A percentile compares a stretch with the other conserved stretches of the same genome.
These are phyloP conservation scores for Vigna unguiculata DNA, from an alignment of 306 rosid genomes.

Conservation along the genomic window DNA sequence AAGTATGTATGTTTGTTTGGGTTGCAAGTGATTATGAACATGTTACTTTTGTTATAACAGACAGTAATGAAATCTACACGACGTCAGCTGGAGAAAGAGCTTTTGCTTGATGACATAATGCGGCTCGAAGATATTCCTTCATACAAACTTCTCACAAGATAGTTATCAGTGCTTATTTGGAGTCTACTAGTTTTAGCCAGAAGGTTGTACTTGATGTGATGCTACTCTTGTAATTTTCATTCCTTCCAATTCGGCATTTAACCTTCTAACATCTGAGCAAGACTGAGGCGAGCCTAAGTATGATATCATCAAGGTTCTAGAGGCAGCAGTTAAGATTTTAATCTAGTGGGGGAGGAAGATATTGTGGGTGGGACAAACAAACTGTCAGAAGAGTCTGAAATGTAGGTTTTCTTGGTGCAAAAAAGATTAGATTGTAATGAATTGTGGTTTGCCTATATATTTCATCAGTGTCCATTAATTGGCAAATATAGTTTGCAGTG, in stretches of 20 bases:
- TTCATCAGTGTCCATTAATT: conserved; percentile 44
- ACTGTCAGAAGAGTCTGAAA: conserved; percentile 45
- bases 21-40: conserved; percentile 31
- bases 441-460: conserved; percentile 53
- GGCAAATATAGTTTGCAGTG: conserved; percentile 48
- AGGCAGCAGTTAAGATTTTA: conserved; percentile 39
- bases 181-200: conserved; percentile 43
- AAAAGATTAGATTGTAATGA: conserved; percentile 45
- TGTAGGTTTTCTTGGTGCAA: conserved; percentile 48
- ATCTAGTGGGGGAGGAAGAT: conserved; percentile 41
- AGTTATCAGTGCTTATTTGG: conserved; percentile 47
- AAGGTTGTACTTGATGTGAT: conserved; percentile 63
- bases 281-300: conserved; percentile 39
- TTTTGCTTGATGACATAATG: conserved; percentile 72
- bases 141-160: conserved; percentile 76
- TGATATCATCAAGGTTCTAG: conserved; percentile 52
- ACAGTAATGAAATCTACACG: conserved; percentile 96
- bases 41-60: conserved; percentile 54
- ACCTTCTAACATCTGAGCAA: conserved; percentile 49
- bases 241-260: conserved; percentile 49
- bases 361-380: conserved; percentile 12
- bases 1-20: conserved; percentile 12
- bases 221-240: conserved; percentile 45
- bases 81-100: conserved; percentile 94
- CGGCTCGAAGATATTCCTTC: conserved; percentile 92